Evolutionary conservation across 768 basidiomycete genomes (phyloP).

Genomic region (Hericium alpestre): DNA sequence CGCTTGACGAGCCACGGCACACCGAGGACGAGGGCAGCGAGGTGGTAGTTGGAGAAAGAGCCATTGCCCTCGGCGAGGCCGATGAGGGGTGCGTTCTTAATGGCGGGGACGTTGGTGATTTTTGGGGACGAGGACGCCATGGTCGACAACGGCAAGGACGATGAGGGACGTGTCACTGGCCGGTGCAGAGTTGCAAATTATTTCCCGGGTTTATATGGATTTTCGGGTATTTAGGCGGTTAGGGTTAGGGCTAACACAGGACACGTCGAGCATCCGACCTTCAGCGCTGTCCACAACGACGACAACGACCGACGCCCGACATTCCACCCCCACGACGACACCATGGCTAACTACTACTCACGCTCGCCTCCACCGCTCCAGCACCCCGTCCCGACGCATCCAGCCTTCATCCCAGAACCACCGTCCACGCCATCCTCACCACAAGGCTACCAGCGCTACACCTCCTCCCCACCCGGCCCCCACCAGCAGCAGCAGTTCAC

Average conservation of each 20-base stretch:
- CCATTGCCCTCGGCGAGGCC: slow-evolving; percentile 83
- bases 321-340: background rate
- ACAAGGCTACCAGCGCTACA: slow-evolving; percentile 64
- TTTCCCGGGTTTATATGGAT: too few relatives aligned
- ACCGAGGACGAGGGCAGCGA: slow-evolving; percentile 65
- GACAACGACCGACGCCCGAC: too few relatives aligned
- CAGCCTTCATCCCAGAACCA: slow-evolving; percentile 75
- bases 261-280: background rate
- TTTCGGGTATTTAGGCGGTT: background rate
- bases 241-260: background rate
- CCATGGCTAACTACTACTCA: slow-evolving; percentile 22
- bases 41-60: slow-evolving; percentile 70
- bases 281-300: background rate
- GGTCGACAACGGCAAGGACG: slow-evolving; percentile 2
- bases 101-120: slow-evolving; percentile 61
- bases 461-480: slow-evolving; percentile 43
- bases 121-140: slow-evolving; percentile 38
- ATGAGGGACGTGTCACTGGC: background rate
- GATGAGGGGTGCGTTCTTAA: slow-evolving; percentile 76
- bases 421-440: slow-evolving; percentile 69
- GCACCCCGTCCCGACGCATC: slow-evolving; percentile 83
- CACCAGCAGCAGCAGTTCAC: slow-evolving; percentile 23
- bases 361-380: slow-evolving; percentile 71
- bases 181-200: background rate
- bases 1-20: slow-evolving; percentile 82